A percentile compares a stretch with the other conserved stretches of the same genome.
Conservation (phyloP, 2,329 filamentous ascomycete genomes). For the Xylaria sp. region DNA sequence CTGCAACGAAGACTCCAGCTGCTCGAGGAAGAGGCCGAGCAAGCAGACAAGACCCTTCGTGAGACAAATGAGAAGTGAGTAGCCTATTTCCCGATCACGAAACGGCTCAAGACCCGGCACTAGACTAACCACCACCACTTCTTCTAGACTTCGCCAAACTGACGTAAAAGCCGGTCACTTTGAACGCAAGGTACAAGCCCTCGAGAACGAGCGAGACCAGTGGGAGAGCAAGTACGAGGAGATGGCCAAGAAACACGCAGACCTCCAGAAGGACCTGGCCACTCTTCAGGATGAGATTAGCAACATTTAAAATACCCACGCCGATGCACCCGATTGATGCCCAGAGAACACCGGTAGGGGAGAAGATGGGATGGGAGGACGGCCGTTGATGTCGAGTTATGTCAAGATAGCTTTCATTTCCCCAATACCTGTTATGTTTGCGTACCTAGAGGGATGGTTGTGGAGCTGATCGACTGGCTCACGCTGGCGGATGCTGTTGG, state of each 20-base stretch:
- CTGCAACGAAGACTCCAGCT: slow-evolving; percentile 92
- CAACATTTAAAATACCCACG: slow-evolving; percentile 73
- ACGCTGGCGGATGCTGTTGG: slow-evolving; percentile 23
- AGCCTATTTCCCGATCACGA: neutral
- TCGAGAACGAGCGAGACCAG: slow-evolving; percentile 88
- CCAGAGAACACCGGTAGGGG: slow-evolving; percentile 1
- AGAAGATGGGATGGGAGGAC: slow-evolving; percentile 1
- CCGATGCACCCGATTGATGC: slow-evolving; percentile 7
- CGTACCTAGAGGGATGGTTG: slow-evolving; percentile 28
- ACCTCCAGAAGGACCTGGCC: slow-evolving; percentile 71
- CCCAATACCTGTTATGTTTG: slow-evolving; percentile 29
- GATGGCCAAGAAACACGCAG: slow-evolving; percentile 92
- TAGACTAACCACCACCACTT: slow-evolving; percentile 8
- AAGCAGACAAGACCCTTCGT: slow-evolving; percentile 92
- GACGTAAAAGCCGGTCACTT: slow-evolving; percentile 99
- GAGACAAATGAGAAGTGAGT: slow-evolving; percentile 98
- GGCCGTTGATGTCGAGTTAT: slow-evolving; percentile 7
- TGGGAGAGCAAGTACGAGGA: slow-evolving; percentile 99
- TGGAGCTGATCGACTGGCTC: slow-evolving; percentile 31
- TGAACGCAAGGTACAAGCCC: slow-evolving; percentile 97
- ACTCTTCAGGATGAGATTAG: slow-evolving; percentile 90
- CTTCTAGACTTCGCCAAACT: slow-evolving; percentile 87
- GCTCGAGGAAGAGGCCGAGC: slow-evolving; percentile 96
- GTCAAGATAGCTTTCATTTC: slow-evolving; percentile 32
- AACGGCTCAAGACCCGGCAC: neutral